Evolutionary conservation across 805 yeast genomes (phyloP).

Genomic region (Allodekkera sacchari): DNA sequence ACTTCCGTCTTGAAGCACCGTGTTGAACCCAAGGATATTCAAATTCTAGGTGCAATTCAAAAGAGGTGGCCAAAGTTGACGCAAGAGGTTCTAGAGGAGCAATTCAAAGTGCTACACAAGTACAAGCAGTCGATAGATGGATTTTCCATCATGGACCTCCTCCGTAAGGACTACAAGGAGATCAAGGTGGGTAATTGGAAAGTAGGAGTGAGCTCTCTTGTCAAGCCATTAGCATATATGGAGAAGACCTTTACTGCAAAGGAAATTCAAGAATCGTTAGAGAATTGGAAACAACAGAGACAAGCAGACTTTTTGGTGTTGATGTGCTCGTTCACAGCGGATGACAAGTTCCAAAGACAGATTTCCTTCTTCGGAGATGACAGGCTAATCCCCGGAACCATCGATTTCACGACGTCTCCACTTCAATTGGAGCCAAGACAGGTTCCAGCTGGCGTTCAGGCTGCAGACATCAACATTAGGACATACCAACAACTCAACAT

Average conservation of each 20-base stretch:
- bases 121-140: conserved; percentile 35
- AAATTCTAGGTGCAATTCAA: background rate
- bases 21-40: background rate
- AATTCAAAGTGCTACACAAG: conserved; percentile 1
- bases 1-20: conserved; percentile 2
- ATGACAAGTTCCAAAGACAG: conserved; percentile 34
- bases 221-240: conserved; percentile 54
- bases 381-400: conserved; percentile 9
- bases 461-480: conserved; percentile 3
- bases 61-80: background rate
- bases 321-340: conserved; percentile 36
- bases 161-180: conserved; percentile 80
- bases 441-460: conserved; percentile 1
- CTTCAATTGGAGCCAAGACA: conserved; percentile 19
- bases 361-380: conserved; percentile 23
- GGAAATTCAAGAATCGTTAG: conserved; percentile 12
- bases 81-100: background rate
- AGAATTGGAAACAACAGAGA: conserved; percentile 21
- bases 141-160: conserved; percentile 48
- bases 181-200: conserved; percentile 33
- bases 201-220: conserved; percentile 74
- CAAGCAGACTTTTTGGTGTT: conserved; percentile 33
- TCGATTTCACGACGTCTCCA: conserved; percentile 12
- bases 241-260: conserved; percentile 14
- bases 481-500: conserved; percentile 40